Base-by-base conservation (phyloP, 2,329 filamentous ascomycete species). In the Claviceps fusiformis region DNA sequence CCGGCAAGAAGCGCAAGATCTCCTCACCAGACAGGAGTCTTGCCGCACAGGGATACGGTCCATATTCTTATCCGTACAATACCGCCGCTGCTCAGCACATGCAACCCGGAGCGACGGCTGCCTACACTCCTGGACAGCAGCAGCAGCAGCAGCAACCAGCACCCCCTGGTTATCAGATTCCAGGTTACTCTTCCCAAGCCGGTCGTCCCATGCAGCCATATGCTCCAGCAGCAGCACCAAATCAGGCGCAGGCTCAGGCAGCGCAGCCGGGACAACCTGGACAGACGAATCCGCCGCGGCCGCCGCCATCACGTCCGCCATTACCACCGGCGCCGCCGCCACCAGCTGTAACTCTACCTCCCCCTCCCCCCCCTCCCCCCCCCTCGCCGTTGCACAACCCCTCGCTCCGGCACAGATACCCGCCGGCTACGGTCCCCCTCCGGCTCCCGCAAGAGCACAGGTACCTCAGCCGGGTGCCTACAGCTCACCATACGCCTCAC, bases 1-100 rank as follows among this genome's bases (percentile, higher is more conserved):
- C 78, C 11, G 79, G 79, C 47, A 82, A 82, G 70, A 81, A 82
- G 65, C 76, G 79, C 59, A 81, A 81, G 63, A 72, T 75, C 4
- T 69, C 68, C 3, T 78, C 78, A 13, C 77, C 77, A 7, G 78
- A 80, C 59, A 73, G 75, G n/a, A 63, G 65, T 6, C 59, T 71
- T 31, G 63, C 69, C n/a, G 65, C 65, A 2, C 64, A 72, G 53
- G 71, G 67, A 17, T 70, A 70, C 52, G 67, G 68, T 1, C 67
- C 68, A 43, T 71, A 71, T 45, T 61, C 64, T 2, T 70, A 70
- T 54, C 60, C 67, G 3, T 69, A 70, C 55, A 66, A 65, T 39
- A 59, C 63, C 48, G 57, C 65, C 37, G 60, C 63, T 46, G 57
- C 65, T 29, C 67, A 69, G 54, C 69, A 72, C 19, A 63, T 71